These are phyloP conservation scores for Fusarium sublunatum DNA, from an alignment of 2,329 filamentous ascomycete species.

Conservation along the genomic window DNA sequence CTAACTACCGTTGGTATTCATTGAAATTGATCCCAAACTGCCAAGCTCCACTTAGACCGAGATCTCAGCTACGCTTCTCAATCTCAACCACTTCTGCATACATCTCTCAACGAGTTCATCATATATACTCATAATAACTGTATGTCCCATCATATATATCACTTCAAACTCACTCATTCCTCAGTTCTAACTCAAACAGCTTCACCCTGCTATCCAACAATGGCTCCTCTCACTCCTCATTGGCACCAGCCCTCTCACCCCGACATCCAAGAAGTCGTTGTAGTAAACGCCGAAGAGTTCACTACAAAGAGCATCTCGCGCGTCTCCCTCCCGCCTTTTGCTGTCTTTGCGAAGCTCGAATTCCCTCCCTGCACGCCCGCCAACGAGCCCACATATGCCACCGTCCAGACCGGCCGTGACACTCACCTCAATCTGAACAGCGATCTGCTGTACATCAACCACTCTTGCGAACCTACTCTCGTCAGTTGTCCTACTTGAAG, in stretches of 20 bases:
- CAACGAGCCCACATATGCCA: slow-evolving; percentile 69
- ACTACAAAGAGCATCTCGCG: slow-evolving; percentile 70
- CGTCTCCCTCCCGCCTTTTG: slow-evolving; percentile 68
- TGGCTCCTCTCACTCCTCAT: slow-evolving; percentile 68
- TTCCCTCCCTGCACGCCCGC: slow-evolving; percentile 72
- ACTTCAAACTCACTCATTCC: background rate
- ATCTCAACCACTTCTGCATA: background rate
- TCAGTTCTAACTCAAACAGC: background rate
- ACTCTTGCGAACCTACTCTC: slow-evolving; percentile 73
- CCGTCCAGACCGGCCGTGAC: slow-evolving; percentile 68
- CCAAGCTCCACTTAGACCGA: slow-evolving; percentile 30
- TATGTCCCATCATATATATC: background rate
- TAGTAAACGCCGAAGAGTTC: slow-evolving; percentile 65
- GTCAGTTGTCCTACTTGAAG: slow-evolving; percentile 56
- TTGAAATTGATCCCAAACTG: slow-evolving; percentile 4
- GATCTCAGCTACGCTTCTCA: slow-evolving; percentile 14
- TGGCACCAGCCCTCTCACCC: slow-evolving; percentile 72
- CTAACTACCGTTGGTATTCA: slow-evolving; percentile 3
- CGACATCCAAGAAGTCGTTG: slow-evolving; percentile 64
- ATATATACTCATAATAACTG: background rate
- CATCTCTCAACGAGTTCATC: background rate
- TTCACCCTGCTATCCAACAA: slow-evolving; percentile 44
- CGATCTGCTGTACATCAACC: slow-evolving; percentile 75
- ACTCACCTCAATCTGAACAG: slow-evolving; percentile 72
- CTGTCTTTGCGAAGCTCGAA: slow-evolving; percentile 72